Evolutionary conservation across 2,329 filamentous ascomycete genomes (phyloP).

Genomic region (Clarireedia homoeocarpa): DNA sequence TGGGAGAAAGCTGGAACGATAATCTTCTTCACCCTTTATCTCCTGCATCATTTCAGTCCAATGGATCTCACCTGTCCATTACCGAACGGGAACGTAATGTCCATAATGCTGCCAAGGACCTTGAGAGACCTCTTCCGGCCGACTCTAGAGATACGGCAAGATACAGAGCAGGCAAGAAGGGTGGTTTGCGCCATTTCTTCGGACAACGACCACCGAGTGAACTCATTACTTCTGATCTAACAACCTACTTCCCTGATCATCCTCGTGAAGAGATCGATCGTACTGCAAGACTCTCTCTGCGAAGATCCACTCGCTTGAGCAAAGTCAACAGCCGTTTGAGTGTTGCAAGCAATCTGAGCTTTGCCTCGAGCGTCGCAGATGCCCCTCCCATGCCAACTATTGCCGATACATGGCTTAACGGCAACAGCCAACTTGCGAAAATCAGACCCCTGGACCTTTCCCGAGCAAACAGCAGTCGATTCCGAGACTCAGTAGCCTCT

Average conservation of each 20-base stretch:
- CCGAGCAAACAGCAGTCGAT: slow-evolving; percentile 41
- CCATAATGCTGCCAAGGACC: slow-evolving; percentile 48
- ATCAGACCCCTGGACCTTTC: slow-evolving; percentile 38
- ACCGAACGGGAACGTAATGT: slow-evolving; percentile 61
- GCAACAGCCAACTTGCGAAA: slow-evolving; percentile 46
- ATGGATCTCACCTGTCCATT: slow-evolving; percentile 29
- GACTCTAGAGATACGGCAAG: slow-evolving; percentile 29
- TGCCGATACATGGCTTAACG: slow-evolving; percentile 81
- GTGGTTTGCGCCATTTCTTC: slow-evolving; percentile 71
- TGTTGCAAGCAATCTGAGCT: slow-evolving; percentile 87
- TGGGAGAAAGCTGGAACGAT: slow-evolving; percentile 79
- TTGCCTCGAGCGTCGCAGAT: slow-evolving; percentile 85
- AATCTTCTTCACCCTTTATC: slow-evolving; percentile 78
- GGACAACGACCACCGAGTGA: slow-evolving; percentile 91
- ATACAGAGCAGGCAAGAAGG: slow-evolving; percentile 39
- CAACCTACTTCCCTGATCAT: slow-evolving; percentile 95
- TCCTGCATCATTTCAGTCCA: slow-evolving; percentile 57
- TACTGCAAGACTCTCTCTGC: slow-evolving; percentile 86
- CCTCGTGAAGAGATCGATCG: slow-evolving; percentile 90
- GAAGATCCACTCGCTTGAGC: slow-evolving; percentile 83
- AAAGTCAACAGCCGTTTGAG: slow-evolving; percentile 88
- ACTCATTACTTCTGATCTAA: slow-evolving; percentile 91
- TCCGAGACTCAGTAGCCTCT: slow-evolving; percentile 81
- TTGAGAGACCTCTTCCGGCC: slow-evolving; percentile 46
- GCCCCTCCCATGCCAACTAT: slow-evolving; percentile 94